Conservation (phyloP, 495 filamentous ascomycete genomes). For the Margaritispora aquatica region DNA sequence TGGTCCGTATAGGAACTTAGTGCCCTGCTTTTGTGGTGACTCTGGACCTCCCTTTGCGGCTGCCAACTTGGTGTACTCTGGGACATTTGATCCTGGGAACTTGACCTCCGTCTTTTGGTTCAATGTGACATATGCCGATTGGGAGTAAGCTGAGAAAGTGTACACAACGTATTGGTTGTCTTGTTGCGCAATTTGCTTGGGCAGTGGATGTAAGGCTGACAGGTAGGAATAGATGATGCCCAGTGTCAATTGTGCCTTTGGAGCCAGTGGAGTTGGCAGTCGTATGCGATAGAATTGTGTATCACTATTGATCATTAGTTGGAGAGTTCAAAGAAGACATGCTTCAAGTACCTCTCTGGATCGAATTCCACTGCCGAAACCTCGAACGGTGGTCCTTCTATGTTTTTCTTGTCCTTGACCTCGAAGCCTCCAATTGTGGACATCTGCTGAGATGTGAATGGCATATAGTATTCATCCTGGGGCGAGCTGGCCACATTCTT, state of each 20-base stretch:
- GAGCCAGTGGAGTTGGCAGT: conserved; percentile 65
- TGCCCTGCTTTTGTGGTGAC: conserved; percentile 77
- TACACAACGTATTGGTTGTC: conserved; percentile 85
- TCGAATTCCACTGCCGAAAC: conserved; percentile 63
- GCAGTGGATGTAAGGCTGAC: conserved; percentile 67
- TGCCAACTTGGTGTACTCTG: conserved; percentile 74
- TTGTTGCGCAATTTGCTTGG: conserved; percentile 68
- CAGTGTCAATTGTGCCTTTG: conserved; percentile 73
- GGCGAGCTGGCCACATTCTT: conserved; percentile 73
- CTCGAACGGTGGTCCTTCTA: conserved; percentile 56
- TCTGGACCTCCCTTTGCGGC: conserved; percentile 50
- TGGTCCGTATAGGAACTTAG: conserved; percentile 87
- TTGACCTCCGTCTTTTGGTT: conserved; percentile 98
- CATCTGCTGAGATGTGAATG: conserved; percentile 70
- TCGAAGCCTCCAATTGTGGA: conserved; percentile 77
- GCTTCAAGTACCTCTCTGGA: conserved; percentile 26
- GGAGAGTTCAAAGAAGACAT: no score
- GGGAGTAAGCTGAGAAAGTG: conserved; percentile 73
- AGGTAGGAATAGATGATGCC: conserved; percentile 79
- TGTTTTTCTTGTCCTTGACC: conserved; percentile 82
- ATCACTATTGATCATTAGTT: conserved; percentile 42
- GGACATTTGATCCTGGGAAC: conserved; percentile 68
- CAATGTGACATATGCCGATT: conserved; percentile 71
- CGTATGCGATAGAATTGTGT: conserved; percentile 80
- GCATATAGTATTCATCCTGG: conserved; percentile 83